These are phyloP conservation scores for Penicillium occitanis DNA, from an alignment of 2,329 filamentous ascomycete species.

Conservation along the genomic window DNA sequence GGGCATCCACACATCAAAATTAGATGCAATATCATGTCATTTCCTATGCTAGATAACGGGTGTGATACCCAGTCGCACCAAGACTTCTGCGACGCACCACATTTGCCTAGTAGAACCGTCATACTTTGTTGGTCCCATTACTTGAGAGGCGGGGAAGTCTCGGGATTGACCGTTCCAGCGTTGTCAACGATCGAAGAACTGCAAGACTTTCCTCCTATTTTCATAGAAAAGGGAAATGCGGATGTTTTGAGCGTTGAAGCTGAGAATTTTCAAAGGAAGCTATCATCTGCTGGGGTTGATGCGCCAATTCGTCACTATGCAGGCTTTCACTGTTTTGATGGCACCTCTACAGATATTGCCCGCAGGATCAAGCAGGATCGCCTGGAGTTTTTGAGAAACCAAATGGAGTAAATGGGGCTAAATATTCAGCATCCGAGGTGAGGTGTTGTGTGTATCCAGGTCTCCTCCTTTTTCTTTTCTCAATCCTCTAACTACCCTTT, in stretches of 20 bases:
- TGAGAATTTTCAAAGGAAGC: background rate
- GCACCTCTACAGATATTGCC: too few species aligned
- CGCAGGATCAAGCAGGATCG: too few species aligned
- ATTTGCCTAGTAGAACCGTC: background rate
- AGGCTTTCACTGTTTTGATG: too few species aligned
- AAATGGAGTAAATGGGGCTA: too few species aligned
- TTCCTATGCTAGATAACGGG: background rate
- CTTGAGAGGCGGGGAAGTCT: background rate
- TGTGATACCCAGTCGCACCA: background rate
- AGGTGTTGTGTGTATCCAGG: too few species aligned
- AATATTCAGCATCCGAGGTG: too few species aligned
- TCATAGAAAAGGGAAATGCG: background rate
- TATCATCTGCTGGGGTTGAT: background rate
- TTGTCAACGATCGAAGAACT: background rate
- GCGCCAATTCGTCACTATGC: too few species aligned
- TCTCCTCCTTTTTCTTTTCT: too few species aligned
- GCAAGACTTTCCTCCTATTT: background rate
- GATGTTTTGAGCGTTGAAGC: constrained; percentile 1
- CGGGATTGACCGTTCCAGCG: background rate
- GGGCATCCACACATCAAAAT: background rate
- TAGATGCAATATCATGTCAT: background rate
- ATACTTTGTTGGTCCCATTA: background rate
- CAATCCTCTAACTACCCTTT: too few species aligned
- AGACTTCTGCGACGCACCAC: background rate
- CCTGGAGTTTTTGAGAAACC: too few species aligned